Conservation (phyloP, 179 eudicot species). For the Heliamphora ciliata region DNA sequence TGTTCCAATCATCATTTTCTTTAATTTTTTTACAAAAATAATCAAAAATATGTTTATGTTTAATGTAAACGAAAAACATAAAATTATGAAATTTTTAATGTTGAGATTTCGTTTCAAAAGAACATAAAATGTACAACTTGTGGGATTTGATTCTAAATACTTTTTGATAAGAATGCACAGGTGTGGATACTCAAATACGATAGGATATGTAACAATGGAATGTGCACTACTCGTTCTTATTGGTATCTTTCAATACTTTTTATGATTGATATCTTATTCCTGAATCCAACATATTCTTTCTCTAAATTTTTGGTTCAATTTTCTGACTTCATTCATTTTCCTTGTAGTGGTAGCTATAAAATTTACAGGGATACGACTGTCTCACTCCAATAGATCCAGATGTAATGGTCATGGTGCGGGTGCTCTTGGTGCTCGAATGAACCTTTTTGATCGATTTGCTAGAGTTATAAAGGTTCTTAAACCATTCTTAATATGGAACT, state of each 20-base stretch:
- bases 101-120: not conserved
- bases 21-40: too few species aligned
- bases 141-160: not conserved
- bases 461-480: conserved; percentile 80
- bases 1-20: too few species aligned
- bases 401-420: conserved; percentile 54
- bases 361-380: conserved; percentile 36
- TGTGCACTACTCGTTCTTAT: not conserved
- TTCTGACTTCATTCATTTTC: not conserved
- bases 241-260: not conserved
- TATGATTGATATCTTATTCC: not conserved
- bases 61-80: too few species aligned
- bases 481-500: not conserved
- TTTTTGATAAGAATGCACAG: not conserved
- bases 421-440: conserved; percentile 53
- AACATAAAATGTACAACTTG: not conserved
- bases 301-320: not conserved
- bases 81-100: not conserved
- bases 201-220: not conserved
- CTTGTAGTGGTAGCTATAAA: conserved; percentile 52
- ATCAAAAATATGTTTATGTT: too few species aligned
- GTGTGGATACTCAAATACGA: not conserved
- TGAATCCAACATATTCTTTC: not conserved
- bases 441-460: conserved; percentile 90
- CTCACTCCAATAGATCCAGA: conserved; percentile 36